Conservation (phyloP, 2,329 filamentous ascomycete genomes). For the Clonostachys sp. region DNA sequence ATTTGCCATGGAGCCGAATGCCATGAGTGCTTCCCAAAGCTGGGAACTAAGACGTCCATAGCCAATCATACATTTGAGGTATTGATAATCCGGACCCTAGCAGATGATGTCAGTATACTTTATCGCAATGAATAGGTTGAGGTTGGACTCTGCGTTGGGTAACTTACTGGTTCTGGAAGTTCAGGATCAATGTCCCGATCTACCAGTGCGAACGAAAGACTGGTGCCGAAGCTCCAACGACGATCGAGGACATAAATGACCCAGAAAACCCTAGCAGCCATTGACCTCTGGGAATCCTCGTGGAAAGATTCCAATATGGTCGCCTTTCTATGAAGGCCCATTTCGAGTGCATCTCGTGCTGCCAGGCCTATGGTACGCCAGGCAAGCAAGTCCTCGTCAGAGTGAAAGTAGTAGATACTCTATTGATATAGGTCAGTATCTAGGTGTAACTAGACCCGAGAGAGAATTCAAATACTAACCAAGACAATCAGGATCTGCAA, state of each 20-base stretch:
- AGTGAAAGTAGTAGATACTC: slow-evolving; percentile 37
- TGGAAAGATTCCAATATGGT: slow-evolving; percentile 32
- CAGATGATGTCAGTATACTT: background rate
- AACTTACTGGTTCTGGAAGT: slow-evolving; percentile 33
- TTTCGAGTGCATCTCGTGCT: slow-evolving; percentile 37
- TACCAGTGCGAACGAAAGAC: slow-evolving; percentile 40
- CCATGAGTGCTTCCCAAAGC: slow-evolving; percentile 37
- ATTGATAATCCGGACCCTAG: slow-evolving; percentile 18
- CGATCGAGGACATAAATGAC: slow-evolving; percentile 46
- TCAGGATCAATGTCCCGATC: slow-evolving; percentile 44
- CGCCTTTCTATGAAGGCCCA: slow-evolving; percentile 40
- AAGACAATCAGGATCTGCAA: slow-evolving; percentile 23
- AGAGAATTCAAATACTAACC: slow-evolving; percentile 7
- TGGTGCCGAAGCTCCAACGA: slow-evolving; percentile 46
- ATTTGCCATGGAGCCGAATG: slow-evolving; percentile 24
- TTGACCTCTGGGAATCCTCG: slow-evolving; percentile 17
- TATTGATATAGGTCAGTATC: slow-evolving; percentile 3
- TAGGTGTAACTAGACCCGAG: background rate
- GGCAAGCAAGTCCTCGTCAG: slow-evolving; percentile 42
- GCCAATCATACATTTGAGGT: slow-evolving; percentile 40
- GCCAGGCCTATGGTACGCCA: slow-evolving; percentile 43
- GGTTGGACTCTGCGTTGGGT: too few species aligned
- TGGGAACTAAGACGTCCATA: slow-evolving; percentile 40
- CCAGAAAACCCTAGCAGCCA: slow-evolving; percentile 39
- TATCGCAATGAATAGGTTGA: too few species aligned